A percentile compares a stretch with the other conserved stretches of the same genome.
Evolutionary conservation across 352 stramenopile genomes (phyloP).

Genomic region (Phytophthora hybrid): DNA sequence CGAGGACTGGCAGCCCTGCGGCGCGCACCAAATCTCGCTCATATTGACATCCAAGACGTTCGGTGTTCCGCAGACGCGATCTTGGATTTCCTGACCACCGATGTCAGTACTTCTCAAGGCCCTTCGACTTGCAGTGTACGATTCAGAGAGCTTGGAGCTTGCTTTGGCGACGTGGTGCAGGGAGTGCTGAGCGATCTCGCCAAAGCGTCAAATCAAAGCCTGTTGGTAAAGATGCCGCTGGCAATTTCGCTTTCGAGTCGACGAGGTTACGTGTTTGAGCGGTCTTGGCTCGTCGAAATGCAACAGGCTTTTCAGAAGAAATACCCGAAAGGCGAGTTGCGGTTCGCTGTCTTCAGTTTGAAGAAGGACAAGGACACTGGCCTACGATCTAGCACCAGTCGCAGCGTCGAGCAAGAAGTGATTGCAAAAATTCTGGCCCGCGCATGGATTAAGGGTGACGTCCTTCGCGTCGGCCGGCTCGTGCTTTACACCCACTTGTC

Average conservation of each 20-base stretch:
- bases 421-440: conserved; percentile 35
- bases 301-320: conserved; percentile 24
- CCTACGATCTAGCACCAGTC: conserved; percentile 15
- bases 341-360: conserved; percentile 48
- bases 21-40: conserved; percentile 24
- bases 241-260: conserved; percentile 48
- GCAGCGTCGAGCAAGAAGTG: conserved; percentile 40
- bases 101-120: neutral
- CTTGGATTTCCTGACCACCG: conserved; percentile 24
- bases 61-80: conserved; percentile 43
- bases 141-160: conserved; percentile 48
- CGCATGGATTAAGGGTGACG: conserved; percentile 45
- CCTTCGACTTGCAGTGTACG: conserved; percentile 18
- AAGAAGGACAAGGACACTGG: conserved; percentile 43
- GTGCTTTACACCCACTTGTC: conserved; percentile 42
- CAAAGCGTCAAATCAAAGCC: neutral
- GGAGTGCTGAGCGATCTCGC: conserved; percentile 37
- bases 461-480: conserved; percentile 46
- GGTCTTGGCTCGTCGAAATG: conserved; percentile 41
- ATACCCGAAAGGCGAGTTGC: conserved; percentile 30
- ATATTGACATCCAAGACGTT: conserved; percentile 50
- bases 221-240: conserved; percentile 16
- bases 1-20: conserved; percentile 39
- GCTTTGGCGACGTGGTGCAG: conserved; percentile 52
- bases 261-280: conserved; percentile 52